Conservation (phyloP, 306 rosid genomes). For the Trifolium dubium region DNA sequence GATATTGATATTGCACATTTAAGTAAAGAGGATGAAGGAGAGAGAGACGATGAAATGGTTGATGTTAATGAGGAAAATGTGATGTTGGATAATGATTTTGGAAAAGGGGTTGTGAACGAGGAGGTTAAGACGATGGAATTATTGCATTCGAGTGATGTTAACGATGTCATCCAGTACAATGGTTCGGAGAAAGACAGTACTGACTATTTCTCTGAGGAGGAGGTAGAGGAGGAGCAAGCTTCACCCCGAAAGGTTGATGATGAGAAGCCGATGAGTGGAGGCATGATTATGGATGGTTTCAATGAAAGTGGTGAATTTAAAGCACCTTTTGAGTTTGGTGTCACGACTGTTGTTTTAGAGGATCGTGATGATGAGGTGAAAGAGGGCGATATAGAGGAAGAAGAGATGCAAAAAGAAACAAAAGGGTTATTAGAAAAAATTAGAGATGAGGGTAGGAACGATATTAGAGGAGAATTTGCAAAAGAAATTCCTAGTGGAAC, state of each 20-base stretch:
- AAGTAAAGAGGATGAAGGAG: constrained; percentile 32
- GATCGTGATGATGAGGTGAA: constrained; percentile 39
- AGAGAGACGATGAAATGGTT: constrained; percentile 35
- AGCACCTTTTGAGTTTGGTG: constrained; percentile 38
- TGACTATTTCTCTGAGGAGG: constrained; percentile 2
- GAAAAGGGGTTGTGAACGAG: neutral
- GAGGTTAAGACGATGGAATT: neutral
- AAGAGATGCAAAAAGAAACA: constrained; percentile 52
- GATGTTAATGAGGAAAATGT: constrained; percentile 23
- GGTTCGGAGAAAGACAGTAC: constrained; percentile 19
- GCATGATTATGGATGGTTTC: neutral
- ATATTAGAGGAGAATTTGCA: constrained; percentile 23
- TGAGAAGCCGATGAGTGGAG: constrained; percentile 31
- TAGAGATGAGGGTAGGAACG: constrained; percentile 57
- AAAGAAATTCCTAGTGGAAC: constrained; percentile 8
- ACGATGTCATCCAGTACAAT: neutral
- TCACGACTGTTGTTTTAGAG: constrained; percentile 41
- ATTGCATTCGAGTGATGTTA: neutral
- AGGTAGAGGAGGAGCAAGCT: constrained; percentile 12
- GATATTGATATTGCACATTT: constrained; percentile 1
- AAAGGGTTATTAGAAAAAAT: constrained; percentile 51
- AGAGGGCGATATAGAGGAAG: constrained; percentile 46
- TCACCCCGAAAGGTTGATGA: neutral
- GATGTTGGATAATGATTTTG: neutral
- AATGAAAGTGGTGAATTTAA: constrained; percentile 30